Evolutionary conservation across 192 early-diverging fungal genomes (phyloP).

Genomic region (Coemansia sp.): DNA sequence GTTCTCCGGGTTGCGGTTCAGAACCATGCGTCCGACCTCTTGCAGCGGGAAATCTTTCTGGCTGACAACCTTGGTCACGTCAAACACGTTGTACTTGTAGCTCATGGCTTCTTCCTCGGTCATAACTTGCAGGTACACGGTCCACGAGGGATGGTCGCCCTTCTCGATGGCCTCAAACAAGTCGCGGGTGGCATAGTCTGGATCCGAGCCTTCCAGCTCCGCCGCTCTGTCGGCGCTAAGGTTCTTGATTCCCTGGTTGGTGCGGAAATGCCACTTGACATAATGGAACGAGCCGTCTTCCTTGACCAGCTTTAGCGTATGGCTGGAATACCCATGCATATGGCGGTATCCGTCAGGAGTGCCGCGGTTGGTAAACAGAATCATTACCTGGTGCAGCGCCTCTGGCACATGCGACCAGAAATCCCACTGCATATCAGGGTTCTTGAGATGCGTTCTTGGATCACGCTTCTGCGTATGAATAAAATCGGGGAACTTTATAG

Average conservation of each 20-base stretch:
- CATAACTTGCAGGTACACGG: constrained; percentile 65
- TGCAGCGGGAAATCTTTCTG: constrained; percentile 66
- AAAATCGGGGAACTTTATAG: constrained; percentile 46
- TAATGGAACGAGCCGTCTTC: constrained; percentile 61
- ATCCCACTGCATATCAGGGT: constrained; percentile 63
- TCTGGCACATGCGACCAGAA: constrained; percentile 65
- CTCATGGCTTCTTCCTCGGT: constrained; percentile 59
- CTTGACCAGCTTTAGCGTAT: constrained; percentile 70
- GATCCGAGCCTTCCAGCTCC: neutral
- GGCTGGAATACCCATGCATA: constrained; percentile 71
- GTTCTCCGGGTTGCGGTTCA: constrained; percentile 72
- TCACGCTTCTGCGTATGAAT: constrained; percentile 67
- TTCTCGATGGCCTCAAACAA: constrained; percentile 30
- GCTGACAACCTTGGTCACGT: constrained; percentile 67
- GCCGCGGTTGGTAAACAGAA: constrained; percentile 73
- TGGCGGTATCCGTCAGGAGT: constrained; percentile 68
- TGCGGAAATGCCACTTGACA: constrained; percentile 84
- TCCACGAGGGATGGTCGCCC: constrained; percentile 67
- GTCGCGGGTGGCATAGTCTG: constrained; percentile 6
- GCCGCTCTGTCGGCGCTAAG: constrained; percentile 1
- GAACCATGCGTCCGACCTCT: constrained; percentile 66
- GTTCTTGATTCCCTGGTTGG: constrained; percentile 49
- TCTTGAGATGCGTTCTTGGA: constrained; percentile 57
- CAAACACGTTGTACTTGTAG: constrained; percentile 65
- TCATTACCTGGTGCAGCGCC: constrained; percentile 65